Evolutionary conservation across 306 rosid species (phyloP).

Genomic region (Quercus variabilis): DNA sequence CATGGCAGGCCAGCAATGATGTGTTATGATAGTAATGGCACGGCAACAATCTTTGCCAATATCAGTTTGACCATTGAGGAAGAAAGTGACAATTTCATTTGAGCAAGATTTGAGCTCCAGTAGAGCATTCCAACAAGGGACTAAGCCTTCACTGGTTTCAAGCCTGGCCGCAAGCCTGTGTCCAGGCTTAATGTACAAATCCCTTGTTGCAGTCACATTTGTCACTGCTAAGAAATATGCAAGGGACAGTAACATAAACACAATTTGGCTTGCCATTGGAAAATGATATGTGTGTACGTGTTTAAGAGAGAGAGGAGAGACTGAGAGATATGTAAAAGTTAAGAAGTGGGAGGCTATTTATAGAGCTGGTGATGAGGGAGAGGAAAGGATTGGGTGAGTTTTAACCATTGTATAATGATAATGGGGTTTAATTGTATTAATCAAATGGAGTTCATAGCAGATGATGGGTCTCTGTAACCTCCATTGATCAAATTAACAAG

Average conservation of each 20-base stretch:
- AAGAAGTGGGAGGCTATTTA: background rate
- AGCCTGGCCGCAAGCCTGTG: background rate
- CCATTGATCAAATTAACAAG: too few species aligned
- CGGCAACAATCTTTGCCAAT: constrained; percentile 36
- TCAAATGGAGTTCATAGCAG: too few species aligned
- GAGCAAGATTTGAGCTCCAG: constrained; percentile 36
- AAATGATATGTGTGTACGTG: background rate
- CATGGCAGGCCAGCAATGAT: constrained; percentile 45
- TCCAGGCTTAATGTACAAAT: background rate
- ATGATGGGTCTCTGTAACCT: too few species aligned
- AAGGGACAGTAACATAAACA: background rate
- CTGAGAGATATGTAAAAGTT: background rate
- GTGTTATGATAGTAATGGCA: constrained; percentile 33
- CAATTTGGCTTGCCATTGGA: background rate
- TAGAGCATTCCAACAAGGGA: constrained; percentile 32
- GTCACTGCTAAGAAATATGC: background rate
- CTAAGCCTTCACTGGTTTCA: background rate
- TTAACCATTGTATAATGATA: too few species aligned
- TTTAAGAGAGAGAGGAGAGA: background rate
- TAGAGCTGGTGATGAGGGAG: background rate
- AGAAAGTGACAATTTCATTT: constrained; percentile 29
- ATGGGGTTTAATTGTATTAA: too few species aligned
- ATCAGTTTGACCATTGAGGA: constrained; percentile 19
- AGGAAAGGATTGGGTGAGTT: background rate
- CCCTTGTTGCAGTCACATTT: background rate